phyloP scores from a whole-genome alignment of 2,329 filamentous ascomycete species.

The Coleophoma crateriformis region DNA sequence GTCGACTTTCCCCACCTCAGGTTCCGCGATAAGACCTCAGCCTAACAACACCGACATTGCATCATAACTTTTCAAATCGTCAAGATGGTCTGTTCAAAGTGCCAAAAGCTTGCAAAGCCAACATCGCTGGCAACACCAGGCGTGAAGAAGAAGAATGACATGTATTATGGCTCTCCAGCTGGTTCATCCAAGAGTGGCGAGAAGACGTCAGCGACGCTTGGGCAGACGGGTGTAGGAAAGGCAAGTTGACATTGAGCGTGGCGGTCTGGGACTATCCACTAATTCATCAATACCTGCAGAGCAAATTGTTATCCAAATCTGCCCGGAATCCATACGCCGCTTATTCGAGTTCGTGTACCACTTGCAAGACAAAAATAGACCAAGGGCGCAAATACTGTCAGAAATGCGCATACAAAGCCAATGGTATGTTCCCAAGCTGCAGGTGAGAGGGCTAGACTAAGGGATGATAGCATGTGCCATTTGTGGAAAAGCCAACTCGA shows the following conservation, averaged over 20 bases:
- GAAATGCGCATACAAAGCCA: constrained; percentile 55
- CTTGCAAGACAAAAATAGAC: constrained; percentile 59
- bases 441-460: constrained; percentile 5
- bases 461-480: constrained; percentile 48
- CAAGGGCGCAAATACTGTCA: constrained; percentile 56
- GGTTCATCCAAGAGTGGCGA: constrained; percentile 31
- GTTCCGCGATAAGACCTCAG: constrained; percentile 7
- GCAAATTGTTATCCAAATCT: constrained; percentile 57
- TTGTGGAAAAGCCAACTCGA: constrained; percentile 55
- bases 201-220: constrained; percentile 46
- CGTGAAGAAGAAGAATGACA: constrained; percentile 62
- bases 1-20: too few relatives aligned
- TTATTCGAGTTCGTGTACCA: constrained; percentile 54
- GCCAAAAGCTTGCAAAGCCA: constrained; percentile 53
- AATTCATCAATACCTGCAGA: constrained; percentile 33
- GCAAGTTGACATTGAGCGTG: constrained; percentile 27
- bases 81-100: constrained; percentile 60
- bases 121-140: constrained; percentile 58
- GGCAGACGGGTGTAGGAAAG: constrained; percentile 54
- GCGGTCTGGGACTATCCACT: background rate
- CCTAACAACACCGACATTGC: too few relatives aligned
- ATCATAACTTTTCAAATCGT: background rate
- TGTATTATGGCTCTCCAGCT: constrained; percentile 55
- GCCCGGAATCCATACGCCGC: constrained; percentile 63
- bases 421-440: constrained; percentile 37